A percentile compares a stretch with the other conserved stretches of the same genome.
Conservation (phyloP, 768 basidiomycete species). For the Boletus reticulatus region DNA sequence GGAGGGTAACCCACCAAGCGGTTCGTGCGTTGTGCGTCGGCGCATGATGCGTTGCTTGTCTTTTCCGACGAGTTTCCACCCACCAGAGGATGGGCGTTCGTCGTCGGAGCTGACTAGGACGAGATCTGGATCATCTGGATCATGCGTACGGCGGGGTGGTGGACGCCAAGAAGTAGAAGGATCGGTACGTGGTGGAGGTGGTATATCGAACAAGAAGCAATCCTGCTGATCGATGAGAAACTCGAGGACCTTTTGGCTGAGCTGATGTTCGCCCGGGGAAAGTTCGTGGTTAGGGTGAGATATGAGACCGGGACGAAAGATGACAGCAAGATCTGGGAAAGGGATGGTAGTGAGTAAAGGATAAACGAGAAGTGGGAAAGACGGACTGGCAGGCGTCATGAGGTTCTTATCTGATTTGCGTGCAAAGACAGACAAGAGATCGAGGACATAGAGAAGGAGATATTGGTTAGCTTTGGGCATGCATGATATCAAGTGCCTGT, state of each 20-base stretch:
- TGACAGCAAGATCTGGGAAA: slow-evolving; percentile 83
- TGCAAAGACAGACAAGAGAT: slow-evolving; percentile 93
- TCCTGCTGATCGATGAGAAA: slow-evolving; percentile 97
- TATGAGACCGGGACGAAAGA: slow-evolving; percentile 94
- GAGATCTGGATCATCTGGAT: slow-evolving; percentile 47
- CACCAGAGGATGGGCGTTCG: slow-evolving; percentile 43
- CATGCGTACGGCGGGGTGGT: slow-evolving; percentile 13
- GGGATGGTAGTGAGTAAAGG: neutral
- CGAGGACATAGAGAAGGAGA: slow-evolving; percentile 94
- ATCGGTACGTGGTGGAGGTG: slow-evolving; percentile 55
- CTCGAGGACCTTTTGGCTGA: slow-evolving; percentile 89
- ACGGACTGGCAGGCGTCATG: slow-evolving; percentile 92
- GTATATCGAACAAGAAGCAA: slow-evolving; percentile 88
- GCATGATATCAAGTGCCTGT: slow-evolving; percentile 78
- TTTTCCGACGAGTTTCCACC: slow-evolving; percentile 53
- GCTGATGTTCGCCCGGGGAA: slow-evolving; percentile 79
- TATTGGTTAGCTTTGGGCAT: slow-evolving; percentile 92
- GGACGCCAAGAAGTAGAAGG: slow-evolving; percentile 31
- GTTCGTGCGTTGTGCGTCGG: slow-evolving; percentile 57
- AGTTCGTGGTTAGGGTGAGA: slow-evolving; percentile 87
- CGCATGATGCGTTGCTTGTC: slow-evolving; percentile 46
- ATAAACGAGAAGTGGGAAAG: neutral
- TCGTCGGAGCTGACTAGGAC: slow-evolving; percentile 47
- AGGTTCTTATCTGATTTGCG: slow-evolving; percentile 88
- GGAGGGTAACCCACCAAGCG: slow-evolving; percentile 32